A percentile compares a stretch with the other conserved stretches of the same genome.
Evolutionary conservation across 176 grass and related monocot species (phyloP).

Genomic region (Avena eriantha): DNA sequence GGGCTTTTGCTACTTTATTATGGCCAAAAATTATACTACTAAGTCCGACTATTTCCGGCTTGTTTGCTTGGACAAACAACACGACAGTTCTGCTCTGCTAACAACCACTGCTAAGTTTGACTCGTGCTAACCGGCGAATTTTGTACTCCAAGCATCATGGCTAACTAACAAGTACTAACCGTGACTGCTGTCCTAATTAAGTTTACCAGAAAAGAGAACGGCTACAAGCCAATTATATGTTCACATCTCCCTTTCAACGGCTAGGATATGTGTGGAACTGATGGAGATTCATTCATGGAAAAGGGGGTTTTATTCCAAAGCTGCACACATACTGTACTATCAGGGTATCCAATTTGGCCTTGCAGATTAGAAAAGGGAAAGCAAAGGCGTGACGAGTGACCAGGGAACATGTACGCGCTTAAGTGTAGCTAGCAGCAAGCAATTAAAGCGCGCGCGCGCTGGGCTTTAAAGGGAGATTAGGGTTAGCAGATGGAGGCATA

Average conservation of each 20-base stretch:
- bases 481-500: slow-evolving; percentile 17
- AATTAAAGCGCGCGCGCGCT: slow-evolving; percentile 2
- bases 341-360: slow-evolving; percentile 8
- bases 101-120: not conserved
- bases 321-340: not conserved
- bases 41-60: not conserved
- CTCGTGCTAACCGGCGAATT: not conserved
- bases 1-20: not conserved
- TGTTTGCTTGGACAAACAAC: not conserved
- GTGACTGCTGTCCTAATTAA: not conserved
- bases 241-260: not conserved
- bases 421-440: not conserved
- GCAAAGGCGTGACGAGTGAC: not conserved
- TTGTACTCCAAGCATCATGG: not conserved
- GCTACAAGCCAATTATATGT: not conserved
- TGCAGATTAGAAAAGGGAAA: slow-evolving; percentile 29
- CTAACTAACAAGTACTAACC: not conserved
- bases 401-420: not conserved
- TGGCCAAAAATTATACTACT: not conserved
- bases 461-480: slow-evolving; percentile 42
- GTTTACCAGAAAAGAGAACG: not conserved
- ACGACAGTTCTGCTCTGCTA: too few relatives aligned
- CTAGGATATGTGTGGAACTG: not conserved
- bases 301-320: slow-evolving; percentile 20
- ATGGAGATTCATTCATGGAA: not conserved